Evolutionary conservation across 208 protist species (phyloP), one percentile per base, ranked within the genome.

Genomic region (Zelonia costaricensis): DNA sequence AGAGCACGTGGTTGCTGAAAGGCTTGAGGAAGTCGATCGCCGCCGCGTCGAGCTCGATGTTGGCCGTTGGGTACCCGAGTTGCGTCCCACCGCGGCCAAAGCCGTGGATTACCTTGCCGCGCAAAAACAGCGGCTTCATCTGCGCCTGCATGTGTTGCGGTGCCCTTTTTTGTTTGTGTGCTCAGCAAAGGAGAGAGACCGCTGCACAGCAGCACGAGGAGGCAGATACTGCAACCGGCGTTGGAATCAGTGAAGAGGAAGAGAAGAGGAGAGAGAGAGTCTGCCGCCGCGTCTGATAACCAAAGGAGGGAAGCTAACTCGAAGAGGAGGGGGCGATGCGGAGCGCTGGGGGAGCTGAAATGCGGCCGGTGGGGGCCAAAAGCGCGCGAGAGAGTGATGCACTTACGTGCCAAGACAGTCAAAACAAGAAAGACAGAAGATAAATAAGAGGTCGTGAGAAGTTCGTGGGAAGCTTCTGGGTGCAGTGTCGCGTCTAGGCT

Each of bases 51-150:
- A 95, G 77, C 38, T 88, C 74, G 16, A 95, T 40, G 62, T 94
- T 94, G 10, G 86, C 93, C 3, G 93, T 97, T 12, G 93, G 93
- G 56, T 84, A 92, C n/a, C 93, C 93, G 1, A 97, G 76, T 54
- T 92, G 72, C 22, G 84, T 86, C 4, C 88, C 86, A 22, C 93
- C 93, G 18, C 93, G 83, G 48, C 88, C 87, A 52, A 88, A 78
- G 28, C 93, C 93, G 35, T 91, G 88, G 10, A 92, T 77, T 3
- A 97, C 93, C 40, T 61, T 65, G 15, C 93, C 93, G 36, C 83
- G 76, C 39, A 96, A 43, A 30, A 69, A 71, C 72, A 87, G 88
- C 4, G 83, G 74, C 47, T 69, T 65, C 60, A 79, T 67, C 3
- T 42, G 4, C 18, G 25, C 44, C 6, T n/a, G n/a, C 33, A 38